Evolutionary conservation across 1,284 basidiomycete species (phyloP).

Genomic region (Naganishia sp.): DNA sequence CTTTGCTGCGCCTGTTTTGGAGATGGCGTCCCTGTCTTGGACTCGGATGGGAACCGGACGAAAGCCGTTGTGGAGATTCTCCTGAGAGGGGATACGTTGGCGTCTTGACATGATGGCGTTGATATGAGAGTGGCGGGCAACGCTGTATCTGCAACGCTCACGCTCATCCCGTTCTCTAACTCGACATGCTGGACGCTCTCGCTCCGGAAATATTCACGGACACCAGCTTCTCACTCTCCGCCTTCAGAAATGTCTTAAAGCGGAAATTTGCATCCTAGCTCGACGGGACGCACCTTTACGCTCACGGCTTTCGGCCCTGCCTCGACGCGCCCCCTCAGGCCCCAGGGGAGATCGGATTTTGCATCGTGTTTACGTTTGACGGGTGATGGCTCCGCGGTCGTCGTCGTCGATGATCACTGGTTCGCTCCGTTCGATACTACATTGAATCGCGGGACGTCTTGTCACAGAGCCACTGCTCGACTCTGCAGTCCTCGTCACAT

Average conservation of each 20-base stretch:
- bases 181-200: slow-evolving; percentile 1
- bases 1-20: background rate
- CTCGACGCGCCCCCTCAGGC: background rate
- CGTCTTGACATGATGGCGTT: slow-evolving; percentile 12
- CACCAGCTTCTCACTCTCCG: background rate
- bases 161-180: too few relatives aligned
- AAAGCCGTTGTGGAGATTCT: slow-evolving; percentile 14
- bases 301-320: background rate
- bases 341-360: background rate
- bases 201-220: slow-evolving; percentile 14
- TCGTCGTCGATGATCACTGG: background rate
- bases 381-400: background rate
- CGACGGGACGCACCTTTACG: too few relatives aligned
- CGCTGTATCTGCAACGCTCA: background rate
- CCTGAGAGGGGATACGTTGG: slow-evolving; percentile 8
- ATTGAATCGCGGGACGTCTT: too few relatives aligned
- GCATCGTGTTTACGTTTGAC: slow-evolving; percentile 3
- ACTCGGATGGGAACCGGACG: slow-evolving; percentile 18
- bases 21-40: slow-evolving; percentile 5
- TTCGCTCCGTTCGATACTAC: too few relatives aligned
- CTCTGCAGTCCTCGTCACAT: too few relatives aligned
- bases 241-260: background rate
- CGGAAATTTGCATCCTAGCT: slow-evolving; percentile 9
- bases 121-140: background rate
- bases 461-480: too few relatives aligned